Conservation (phyloP, 2,329 filamentous ascomycete species). For the Pseudogymnoascus sp. region DNA sequence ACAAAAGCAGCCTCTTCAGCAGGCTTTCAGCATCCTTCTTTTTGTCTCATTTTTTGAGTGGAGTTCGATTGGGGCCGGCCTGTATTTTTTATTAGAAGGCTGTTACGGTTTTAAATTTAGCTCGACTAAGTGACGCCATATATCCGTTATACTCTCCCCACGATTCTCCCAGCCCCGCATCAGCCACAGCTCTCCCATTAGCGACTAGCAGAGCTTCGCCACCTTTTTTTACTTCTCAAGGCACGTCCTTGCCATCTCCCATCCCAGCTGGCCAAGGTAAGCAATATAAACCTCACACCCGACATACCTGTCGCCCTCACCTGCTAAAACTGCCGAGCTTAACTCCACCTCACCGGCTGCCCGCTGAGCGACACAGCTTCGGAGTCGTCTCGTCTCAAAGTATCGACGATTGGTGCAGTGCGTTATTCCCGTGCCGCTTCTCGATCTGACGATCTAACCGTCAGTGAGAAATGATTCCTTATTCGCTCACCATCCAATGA, state of each 20-base stretch:
- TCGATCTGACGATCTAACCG: not conserved
- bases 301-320: not conserved
- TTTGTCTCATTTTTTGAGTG: not conserved
- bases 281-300: not conserved
- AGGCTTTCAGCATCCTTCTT: not conserved
- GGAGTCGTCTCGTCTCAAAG: not conserved
- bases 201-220: not conserved
- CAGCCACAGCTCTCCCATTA: not conserved
- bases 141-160: not conserved
- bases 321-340: not conserved
- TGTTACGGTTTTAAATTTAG: not conserved
- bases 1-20: too few species aligned
- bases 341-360: too few species aligned
- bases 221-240: not conserved
- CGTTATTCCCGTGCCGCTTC: not conserved
- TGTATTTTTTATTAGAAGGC: not conserved
- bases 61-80: too few species aligned
- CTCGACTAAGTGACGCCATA: not conserved
- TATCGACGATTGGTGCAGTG: not conserved
- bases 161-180: not conserved
- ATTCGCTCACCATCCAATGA: not conserved
- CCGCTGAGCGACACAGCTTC: not conserved
- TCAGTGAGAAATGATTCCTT: not conserved
- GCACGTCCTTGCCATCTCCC: not conserved
- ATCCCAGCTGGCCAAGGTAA: not conserved